Conservation (phyloP, 2,329 filamentous ascomycete genomes). For the Cercospora sp. region DNA sequence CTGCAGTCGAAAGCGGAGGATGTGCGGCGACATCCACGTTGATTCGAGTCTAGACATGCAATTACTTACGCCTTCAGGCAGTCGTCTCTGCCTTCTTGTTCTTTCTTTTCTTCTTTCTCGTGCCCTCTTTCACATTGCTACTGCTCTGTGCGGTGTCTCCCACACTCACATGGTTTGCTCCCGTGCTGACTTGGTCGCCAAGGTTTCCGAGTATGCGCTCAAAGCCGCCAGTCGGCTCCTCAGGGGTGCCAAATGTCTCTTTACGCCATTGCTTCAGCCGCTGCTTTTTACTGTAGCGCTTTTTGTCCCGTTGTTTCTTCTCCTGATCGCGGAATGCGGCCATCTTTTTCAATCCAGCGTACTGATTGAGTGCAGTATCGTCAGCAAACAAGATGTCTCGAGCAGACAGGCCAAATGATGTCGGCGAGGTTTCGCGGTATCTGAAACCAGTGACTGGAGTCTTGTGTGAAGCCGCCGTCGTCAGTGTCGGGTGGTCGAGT, state of each 20-base stretch:
- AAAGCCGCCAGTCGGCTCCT: constrained; percentile 51
- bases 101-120: constrained; percentile 40
- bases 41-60: background rate
- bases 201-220: constrained; percentile 35
- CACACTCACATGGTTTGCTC: constrained; percentile 18
- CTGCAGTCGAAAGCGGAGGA: background rate
- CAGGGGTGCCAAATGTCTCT: constrained; percentile 64
- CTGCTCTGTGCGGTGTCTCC: constrained; percentile 16
- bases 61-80: constrained; percentile 1
- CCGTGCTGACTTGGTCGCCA: constrained; percentile 18
- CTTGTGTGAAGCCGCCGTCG: constrained; percentile 44
- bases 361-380: constrained; percentile 83
- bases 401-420: constrained; percentile 83
- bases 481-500: constrained; percentile 64
- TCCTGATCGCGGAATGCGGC: constrained; percentile 83
- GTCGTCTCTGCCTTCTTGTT: constrained; percentile 15
- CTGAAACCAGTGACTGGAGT: constrained; percentile 65
- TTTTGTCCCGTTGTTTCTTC: constrained; percentile 87
- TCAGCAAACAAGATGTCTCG: constrained; percentile 89
- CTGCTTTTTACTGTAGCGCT: constrained; percentile 88
- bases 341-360: constrained; percentile 90
- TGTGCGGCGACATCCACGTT: background rate
- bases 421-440: constrained; percentile 91
- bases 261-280: constrained; percentile 81
- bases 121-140: constrained; percentile 40